These are phyloP conservation scores for Lentithecium fluviatile DNA, from an alignment of 495 filamentous ascomycete species.

Conservation along the genomic window DNA sequence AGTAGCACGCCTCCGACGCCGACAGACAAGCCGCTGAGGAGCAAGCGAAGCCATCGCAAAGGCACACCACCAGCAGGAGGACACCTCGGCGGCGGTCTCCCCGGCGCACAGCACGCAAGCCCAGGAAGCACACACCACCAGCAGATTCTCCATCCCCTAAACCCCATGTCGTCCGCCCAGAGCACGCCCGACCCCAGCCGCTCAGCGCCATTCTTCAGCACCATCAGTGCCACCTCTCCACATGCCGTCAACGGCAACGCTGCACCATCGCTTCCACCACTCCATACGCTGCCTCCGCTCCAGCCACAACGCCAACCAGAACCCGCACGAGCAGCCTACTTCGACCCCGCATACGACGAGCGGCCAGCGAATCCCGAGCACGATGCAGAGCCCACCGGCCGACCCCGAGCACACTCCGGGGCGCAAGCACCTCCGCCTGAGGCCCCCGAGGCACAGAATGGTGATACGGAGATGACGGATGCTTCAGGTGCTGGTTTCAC, in stretches of 20 bases:
- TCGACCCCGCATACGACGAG: slow-evolving; percentile 27
- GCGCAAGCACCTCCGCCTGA: slow-evolving; percentile 21
- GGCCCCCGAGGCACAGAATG: slow-evolving; percentile 34
- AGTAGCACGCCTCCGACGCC: slow-evolving; percentile 66
- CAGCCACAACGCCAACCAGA: slow-evolving; percentile 16
- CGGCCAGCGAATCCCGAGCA: slow-evolving; percentile 10
- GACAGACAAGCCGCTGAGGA: slow-evolving; percentile 77
- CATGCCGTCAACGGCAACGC: slow-evolving; percentile 29
- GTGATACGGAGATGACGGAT: slow-evolving; percentile 37
- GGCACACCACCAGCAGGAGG: slow-evolving; percentile 26
- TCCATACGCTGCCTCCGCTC: slow-evolving; percentile 27
- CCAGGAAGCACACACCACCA: slow-evolving; percentile 13
- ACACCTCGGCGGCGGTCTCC: slow-evolving; percentile 6
- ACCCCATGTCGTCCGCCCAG: slow-evolving; percentile 33
- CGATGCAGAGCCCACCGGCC: slow-evolving; percentile 22
- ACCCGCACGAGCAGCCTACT: slow-evolving; percentile 12
- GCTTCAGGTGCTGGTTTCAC: slow-evolving; percentile 35
- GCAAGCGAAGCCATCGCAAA: slow-evolving; percentile 67
- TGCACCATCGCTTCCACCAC: slow-evolving; percentile 13
- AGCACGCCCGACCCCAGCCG: slow-evolving; percentile 33
- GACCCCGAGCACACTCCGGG: slow-evolving; percentile 29
- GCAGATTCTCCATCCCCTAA: slow-evolving; percentile 21
- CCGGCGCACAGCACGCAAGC: slow-evolving; percentile 18
- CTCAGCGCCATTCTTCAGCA: slow-evolving; percentile 27
- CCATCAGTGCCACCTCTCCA: slow-evolving; percentile 16